Evolutionary conservation across 1,284 basidiomycete genomes (phyloP).

Genomic region (Ganoderma leucocontextum): DNA sequence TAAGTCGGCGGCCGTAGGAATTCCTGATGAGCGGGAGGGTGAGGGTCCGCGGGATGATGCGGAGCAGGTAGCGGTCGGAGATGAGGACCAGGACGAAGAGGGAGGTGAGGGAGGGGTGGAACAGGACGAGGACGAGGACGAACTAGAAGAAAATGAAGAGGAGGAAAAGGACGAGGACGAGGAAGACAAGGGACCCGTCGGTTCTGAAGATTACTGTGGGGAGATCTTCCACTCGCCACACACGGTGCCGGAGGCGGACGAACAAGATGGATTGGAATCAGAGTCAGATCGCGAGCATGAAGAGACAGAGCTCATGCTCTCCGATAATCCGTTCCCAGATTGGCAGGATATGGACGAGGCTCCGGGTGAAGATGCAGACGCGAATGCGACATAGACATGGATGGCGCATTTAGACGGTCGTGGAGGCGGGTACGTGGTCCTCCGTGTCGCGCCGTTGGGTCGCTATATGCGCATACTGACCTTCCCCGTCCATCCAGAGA

Average conservation of each 20-base stretch:
- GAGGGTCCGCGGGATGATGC: background rate
- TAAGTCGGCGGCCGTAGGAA: background rate
- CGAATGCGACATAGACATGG: too few relatives aligned
- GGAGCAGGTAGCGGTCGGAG: background rate
- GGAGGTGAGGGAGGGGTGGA: background rate
- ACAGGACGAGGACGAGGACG: conserved; percentile 2
- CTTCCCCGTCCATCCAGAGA: background rate
- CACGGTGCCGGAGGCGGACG: background rate
- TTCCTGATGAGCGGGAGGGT: background rate
- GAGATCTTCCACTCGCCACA: conserved; percentile 24
- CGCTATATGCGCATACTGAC: conserved; percentile 5
- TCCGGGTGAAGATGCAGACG: background rate
- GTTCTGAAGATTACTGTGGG: conserved; percentile 25
- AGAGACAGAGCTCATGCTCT: conserved; percentile 12
- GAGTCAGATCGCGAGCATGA: conserved; percentile 12
- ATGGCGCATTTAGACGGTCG: background rate
- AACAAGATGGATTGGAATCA: background rate
- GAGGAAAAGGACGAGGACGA: conserved; percentile 14
- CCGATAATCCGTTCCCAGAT: background rate
- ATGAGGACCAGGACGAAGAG: conserved; percentile 13
- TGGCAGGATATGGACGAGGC: background rate
- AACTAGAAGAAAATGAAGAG: background rate
- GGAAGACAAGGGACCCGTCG: conserved; percentile 12
- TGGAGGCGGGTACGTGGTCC: conserved; percentile 9
- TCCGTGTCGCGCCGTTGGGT: background rate